Evolutionary conservation across 1,284 basidiomycete genomes (phyloP).

Genomic region (Tilletia indica): DNA sequence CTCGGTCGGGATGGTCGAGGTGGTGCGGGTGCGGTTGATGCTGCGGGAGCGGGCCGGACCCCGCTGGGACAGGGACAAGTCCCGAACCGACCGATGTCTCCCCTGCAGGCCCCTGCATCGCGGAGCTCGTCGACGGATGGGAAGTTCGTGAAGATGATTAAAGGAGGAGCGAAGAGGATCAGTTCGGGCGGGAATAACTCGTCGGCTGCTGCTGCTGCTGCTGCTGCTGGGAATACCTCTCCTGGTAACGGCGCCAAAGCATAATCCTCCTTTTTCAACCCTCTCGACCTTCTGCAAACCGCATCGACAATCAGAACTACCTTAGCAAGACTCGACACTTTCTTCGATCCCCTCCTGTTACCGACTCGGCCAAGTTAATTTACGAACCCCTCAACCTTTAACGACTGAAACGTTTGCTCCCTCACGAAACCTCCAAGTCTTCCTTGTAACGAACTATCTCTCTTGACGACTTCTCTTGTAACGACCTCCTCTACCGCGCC

Average conservation of each 20-base stretch:
- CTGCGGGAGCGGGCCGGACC: not conserved
- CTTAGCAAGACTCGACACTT: no score
- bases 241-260: not conserved
- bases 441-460: not conserved
- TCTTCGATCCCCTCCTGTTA: no score
- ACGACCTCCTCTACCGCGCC: not conserved
- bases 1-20: not conserved
- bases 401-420: no score
- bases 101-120: not conserved
- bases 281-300: no score
- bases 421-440: not conserved
- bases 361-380: no score
- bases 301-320: no score
- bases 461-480: not conserved
- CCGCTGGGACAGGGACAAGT: not conserved
- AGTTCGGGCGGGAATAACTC: not conserved
- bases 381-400: no score
- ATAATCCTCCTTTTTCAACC: no score
- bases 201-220: not conserved
- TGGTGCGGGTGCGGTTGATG: not conserved
- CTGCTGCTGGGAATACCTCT: not conserved
- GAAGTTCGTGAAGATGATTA: conserved; percentile 6
- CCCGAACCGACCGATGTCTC: not conserved
- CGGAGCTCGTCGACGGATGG: conserved; percentile 14
- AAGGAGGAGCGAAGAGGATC: not conserved